Base-by-base conservation (phyloP, 306 rosid species). In the Prunus mira region DNA sequence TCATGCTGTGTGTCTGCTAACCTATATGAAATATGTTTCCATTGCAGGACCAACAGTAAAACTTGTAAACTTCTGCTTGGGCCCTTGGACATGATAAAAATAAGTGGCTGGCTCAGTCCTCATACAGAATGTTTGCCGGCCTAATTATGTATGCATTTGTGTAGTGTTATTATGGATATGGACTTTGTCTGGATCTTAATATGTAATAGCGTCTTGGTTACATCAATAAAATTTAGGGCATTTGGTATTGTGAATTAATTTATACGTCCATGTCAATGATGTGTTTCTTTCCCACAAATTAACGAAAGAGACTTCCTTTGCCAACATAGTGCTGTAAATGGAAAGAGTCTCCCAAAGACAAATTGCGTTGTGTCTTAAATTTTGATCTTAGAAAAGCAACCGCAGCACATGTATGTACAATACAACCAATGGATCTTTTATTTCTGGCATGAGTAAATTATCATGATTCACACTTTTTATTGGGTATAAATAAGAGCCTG, bases 11-110 rank as follows among this genome's bases (percentile, higher is more conserved):
- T 34, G 28, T 60, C 27, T 28, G 47, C 51, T 77, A 18, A 72
- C 19, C 22, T 14, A 54, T 8, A 12, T 0, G 45, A 3, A 15
- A 56, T 20, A 1, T 13, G 24, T 49, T 67, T 63, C 43, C 30
- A 14, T n/a, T 81, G 81, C 87, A 86, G 90, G 69, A 81, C 67
- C 81, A 82, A 45, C 82, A 74, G 79, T 84, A 77, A 86, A 86
- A 84, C 28, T 43, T 47, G 75, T 61, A 57, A 58, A 17, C 3
- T 15, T 54, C 5, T 41, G 68, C 58, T n/a, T n/a, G n/a, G n/a
- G n/a, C n/a, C n/a, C 19, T 11, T 9, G 65, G 58, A 27, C 30
- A 4, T 25, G 6, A 52, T 34, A 56, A 56, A 38, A 72, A 55
- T 27, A 46, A 73, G 69, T 22, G 57, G 76, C 28, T 3, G 3